Percentiles rank a stretch among this genome's conserved stretches.
phyloP scores from a whole-genome alignment of 441 rosid species.

The Gossypium schwendimanii region DNA sequence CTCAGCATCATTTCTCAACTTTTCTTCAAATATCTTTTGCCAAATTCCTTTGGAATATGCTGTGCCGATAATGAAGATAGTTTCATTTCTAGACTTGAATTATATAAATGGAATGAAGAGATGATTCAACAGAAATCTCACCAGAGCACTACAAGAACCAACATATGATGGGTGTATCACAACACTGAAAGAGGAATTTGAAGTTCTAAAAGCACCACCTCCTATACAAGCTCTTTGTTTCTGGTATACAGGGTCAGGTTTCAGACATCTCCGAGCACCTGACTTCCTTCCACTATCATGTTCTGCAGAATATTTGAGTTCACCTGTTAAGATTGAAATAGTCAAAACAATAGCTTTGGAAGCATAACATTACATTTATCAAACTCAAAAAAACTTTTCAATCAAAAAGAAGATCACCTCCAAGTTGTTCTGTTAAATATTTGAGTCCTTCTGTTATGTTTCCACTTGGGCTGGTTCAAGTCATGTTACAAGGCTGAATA shows the following conservation, averaged over 20 bases:
- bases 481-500: not conserved
- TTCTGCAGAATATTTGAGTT: not conserved
- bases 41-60: constrained; percentile 11
- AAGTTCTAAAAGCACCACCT: constrained; percentile 13
- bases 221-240: not conserved
- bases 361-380: not conserved
- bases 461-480: not conserved
- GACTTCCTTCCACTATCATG: not conserved
- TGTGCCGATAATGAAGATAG: not conserved
- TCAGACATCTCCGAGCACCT: not conserved
- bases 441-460: not conserved
- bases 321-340: not conserved
- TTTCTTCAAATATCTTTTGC: not conserved
- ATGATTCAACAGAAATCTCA: not conserved
- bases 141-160: not conserved
- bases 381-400: not conserved
- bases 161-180: constrained; percentile 14
- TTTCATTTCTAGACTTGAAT: not conserved
- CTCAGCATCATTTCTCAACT: constrained; percentile 2
- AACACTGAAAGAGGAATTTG: constrained; percentile 15
- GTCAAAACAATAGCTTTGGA: not conserved
- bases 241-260: not conserved
- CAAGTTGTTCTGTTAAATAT: not conserved
- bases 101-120: not conserved
- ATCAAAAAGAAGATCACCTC: not conserved